Evolutionary conservation across 306 rosid species (phyloP), one percentile per base, ranked within the genome.

Genomic region (Cicer yamashitae): DNA sequence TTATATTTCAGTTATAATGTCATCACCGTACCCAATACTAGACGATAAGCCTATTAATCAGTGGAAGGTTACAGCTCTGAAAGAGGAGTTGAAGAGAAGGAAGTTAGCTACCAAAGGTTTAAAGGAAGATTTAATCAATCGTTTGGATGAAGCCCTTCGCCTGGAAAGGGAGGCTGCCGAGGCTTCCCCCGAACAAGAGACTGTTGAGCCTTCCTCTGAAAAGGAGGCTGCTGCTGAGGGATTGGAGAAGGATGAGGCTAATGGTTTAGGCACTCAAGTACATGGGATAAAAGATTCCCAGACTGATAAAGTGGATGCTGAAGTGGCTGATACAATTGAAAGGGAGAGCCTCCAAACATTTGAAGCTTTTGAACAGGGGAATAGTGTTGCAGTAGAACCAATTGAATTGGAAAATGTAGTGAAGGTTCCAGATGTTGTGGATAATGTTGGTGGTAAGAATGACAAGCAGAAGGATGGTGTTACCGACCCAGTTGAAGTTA

Each of bases 41-140:
- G 93, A 88, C 62, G 84, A 89, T 78, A 87, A 91, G 18, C 90
- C 99, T 7, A 76, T 96, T 87, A 83, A 92, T 73, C 98, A 90
- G 74, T 96, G 96, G 99, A 96, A 81, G 87, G 99, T 96, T 77
- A 84, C 92, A 0, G 99, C 87, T 77, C 76, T 96, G 81, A 96
- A 81, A 79, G 99, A 96, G 77, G 99, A 96, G 86, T 88, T 96
- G 5, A 92, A 82, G 89, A 92, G 83, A 79, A 84, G 99, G 76
- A 96, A 50, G 77, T 76, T 96, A 65, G 73, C 87, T 10, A 84
- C 84, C 46, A 90, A 67, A 79, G 99, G 99, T 65, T 79, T 96
- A 84, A 96, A 96, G 88, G 97, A 92, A 50, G 99, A 96, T 79
- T 88, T 96, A 80, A 75, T 96, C 17, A 88, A 62, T 73, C 98